Evolutionary conservation across 2,329 filamentous ascomycete species (phyloP).

Genomic region (Exophiala sp.): DNA sequence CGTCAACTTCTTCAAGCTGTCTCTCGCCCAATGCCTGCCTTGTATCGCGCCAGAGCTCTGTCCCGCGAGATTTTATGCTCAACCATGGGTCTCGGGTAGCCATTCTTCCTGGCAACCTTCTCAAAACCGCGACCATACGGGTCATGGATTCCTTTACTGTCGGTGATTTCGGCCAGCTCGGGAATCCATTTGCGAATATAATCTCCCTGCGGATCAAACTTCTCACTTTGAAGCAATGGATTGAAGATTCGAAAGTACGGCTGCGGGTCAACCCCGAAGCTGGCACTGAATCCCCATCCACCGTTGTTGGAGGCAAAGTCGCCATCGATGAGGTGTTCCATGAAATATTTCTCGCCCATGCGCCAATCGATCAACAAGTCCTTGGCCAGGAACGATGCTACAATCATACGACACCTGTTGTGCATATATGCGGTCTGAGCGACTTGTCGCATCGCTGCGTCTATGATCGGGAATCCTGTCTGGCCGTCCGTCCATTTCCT

Average conservation of each 20-base stretch:
- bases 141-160: conserved; percentile 70
- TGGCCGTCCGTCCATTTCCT: conserved; percentile 68
- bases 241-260: conserved; percentile 93
- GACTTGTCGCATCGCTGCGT: conserved; percentile 81
- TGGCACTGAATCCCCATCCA: conserved; percentile 64
- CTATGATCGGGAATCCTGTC: conserved; percentile 79
- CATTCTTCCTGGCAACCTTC: conserved; percentile 58
- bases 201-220: conserved; percentile 72
- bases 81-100: conserved; percentile 73
- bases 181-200: conserved; percentile 83
- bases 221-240: conserved; percentile 77
- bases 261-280: conserved; percentile 75
- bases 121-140: conserved; percentile 67
- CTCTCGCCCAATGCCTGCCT: conserved; percentile 56
- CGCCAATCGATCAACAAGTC: conserved; percentile 81
- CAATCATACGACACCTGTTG: conserved; percentile 80
- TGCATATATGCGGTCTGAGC: conserved; percentile 71
- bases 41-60: conserved; percentile 66
- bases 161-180: conserved; percentile 56
- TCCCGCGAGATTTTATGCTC: conserved; percentile 68
- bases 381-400: conserved; percentile 75
- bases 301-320: conserved; percentile 78
- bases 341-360: conserved; percentile 76
- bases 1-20: conserved; percentile 35
- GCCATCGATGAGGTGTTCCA: conserved; percentile 74